These are phyloP conservation scores for Lodderomyces metapsilosis DNA, from an alignment of 1,139 yeast species.

Conservation along the genomic window DNA sequence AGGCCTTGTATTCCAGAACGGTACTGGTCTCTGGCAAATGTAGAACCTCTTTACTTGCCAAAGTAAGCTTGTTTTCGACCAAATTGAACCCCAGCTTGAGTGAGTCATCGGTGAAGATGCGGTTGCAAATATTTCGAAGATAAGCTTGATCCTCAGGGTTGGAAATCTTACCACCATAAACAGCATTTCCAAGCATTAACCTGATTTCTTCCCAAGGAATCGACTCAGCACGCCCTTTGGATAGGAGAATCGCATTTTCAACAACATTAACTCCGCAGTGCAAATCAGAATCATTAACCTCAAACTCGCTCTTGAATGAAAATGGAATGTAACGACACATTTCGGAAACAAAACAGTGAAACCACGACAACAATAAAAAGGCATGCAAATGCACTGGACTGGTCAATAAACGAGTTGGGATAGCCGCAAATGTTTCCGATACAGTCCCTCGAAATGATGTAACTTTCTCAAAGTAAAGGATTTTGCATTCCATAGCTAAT, in stretches of 20 bases:
- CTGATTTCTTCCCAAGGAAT: conserved; percentile 51
- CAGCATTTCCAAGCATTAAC: conserved; percentile 50
- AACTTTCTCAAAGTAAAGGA: conserved; percentile 58
- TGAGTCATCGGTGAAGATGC: conserved; percentile 27
- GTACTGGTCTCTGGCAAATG: conserved; percentile 49
- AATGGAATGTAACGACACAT: conserved; percentile 58
- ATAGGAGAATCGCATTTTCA: conserved; percentile 32
- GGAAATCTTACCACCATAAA: conserved; percentile 77
- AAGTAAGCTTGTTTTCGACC: conserved; percentile 27
- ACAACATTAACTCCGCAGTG: conserved; percentile 49
- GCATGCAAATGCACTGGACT: conserved; percentile 49
- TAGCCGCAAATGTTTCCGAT: conserved; percentile 37
- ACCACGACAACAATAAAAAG: conserved; percentile 63
- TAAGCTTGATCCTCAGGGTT: conserved; percentile 40
- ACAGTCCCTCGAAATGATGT: conserved; percentile 58
- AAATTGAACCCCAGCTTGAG: conserved; percentile 30
- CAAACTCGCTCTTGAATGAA: conserved; percentile 63
- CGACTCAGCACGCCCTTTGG: conserved; percentile 40
- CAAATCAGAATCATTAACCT: conserved; percentile 74
- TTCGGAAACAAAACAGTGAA: conserved; percentile 62
- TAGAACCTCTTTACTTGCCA: conserved; percentile 19
- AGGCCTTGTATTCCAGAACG: conserved; percentile 34
- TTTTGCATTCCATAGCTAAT: conserved; percentile 50
- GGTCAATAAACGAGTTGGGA: conserved; percentile 19
- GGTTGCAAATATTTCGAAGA: conserved; percentile 23